Evolutionary conservation across 176 grass and related monocot species (phyloP).

Genomic region (Poa pratensis): DNA sequence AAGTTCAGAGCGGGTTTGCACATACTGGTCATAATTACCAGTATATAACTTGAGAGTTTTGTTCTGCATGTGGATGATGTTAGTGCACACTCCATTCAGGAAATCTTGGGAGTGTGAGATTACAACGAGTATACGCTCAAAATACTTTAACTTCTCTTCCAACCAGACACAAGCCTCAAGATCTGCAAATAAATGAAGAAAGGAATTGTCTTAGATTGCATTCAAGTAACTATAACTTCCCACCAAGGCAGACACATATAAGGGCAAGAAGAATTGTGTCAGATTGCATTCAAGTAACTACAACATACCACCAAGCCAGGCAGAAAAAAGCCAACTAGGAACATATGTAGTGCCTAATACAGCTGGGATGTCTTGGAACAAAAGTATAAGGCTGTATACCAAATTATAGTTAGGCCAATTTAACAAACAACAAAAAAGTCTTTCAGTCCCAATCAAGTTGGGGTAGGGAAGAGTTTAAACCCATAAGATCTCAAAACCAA

Average conservation of each 20-base stretch:
- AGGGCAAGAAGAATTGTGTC: not conserved
- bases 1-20: conserved; percentile 84
- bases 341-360: not conserved
- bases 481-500: too few species aligned
- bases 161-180: conserved; percentile 97
- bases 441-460: too few species aligned
- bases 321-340: not conserved
- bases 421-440: too few species aligned
- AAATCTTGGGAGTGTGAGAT: conserved; percentile 94
- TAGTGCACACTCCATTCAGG: conserved; percentile 90
- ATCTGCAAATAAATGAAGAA: conserved; percentile 56
- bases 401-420: not conserved
- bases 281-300: not conserved
- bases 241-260: not conserved
- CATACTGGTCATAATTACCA: conserved; percentile 90
- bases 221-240: not conserved
- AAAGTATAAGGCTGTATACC: not conserved
- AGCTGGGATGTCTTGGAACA: not conserved
- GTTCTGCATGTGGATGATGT: conserved; percentile 99
- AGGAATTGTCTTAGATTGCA: not conserved
- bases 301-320: not conserved
- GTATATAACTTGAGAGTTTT: conserved; percentile 87
- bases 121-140: conserved; percentile 89
- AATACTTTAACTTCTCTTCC: conserved; percentile 81
- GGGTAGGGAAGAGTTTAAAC: too few species aligned